Conservation (phyloP, 768 basidiomycete genomes). For the Macrolepiota dolichaula region DNA sequence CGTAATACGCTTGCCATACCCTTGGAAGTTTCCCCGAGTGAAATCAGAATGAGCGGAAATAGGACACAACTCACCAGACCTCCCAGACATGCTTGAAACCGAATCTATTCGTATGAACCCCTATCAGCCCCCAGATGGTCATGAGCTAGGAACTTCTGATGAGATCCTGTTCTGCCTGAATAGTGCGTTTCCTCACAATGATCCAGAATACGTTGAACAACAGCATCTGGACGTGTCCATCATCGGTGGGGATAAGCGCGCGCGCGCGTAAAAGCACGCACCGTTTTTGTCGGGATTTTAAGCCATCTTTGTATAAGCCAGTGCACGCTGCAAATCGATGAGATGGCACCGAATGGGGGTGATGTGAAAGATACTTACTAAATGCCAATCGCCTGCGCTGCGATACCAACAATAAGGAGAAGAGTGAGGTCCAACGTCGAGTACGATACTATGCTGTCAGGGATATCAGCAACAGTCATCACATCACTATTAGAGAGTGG, state of each 20-base stretch:
- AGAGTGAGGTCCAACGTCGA: slow-evolving; percentile 70
- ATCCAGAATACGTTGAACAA: slow-evolving; percentile 73
- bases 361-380: slow-evolving; percentile 42
- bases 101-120: slow-evolving; percentile 69
- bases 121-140: slow-evolving; percentile 73
- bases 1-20: slow-evolving; percentile 69
- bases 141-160: slow-evolving; percentile 38
- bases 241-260: background rate
- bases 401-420: slow-evolving; percentile 63
- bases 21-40: slow-evolving; percentile 26
- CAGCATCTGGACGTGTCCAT: slow-evolving; percentile 48
- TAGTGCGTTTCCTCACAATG: slow-evolving; percentile 37
- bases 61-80: slow-evolving; percentile 47
- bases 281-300: slow-evolving; percentile 61
- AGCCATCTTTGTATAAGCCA: slow-evolving; percentile 69
- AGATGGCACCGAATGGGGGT: background rate
- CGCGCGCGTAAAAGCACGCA: slow-evolving; percentile 18
- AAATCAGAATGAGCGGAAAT: background rate
- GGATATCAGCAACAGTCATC: background rate
- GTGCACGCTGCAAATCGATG: slow-evolving; percentile 39
- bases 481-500: background rate
- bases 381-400: slow-evolving; percentile 62
- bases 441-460: slow-evolving; percentile 58
- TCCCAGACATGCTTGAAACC: slow-evolving; percentile 87
- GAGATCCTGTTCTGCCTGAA: background rate